Conservation (phyloP, 2,329 filamentous ascomycete species). For the Aureobasidium mangrovei region DNA sequence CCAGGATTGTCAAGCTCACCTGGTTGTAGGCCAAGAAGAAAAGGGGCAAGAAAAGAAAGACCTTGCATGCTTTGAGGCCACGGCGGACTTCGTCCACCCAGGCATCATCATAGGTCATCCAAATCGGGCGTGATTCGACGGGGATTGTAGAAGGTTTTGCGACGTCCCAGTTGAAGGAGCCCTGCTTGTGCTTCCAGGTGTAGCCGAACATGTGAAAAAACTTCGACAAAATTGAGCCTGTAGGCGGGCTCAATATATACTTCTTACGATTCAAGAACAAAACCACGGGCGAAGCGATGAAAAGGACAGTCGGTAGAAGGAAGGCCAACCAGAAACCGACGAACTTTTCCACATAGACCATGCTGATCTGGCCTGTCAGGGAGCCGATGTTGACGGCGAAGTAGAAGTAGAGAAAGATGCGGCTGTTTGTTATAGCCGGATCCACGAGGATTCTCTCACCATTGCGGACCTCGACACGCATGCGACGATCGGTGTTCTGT, state of each 20-base stretch:
- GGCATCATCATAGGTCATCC: slow-evolving; percentile 73
- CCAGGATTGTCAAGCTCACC: too few relatives aligned
- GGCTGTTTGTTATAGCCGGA: slow-evolving; percentile 36
- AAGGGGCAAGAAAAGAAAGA: slow-evolving; percentile 48
- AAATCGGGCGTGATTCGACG: slow-evolving; percentile 47
- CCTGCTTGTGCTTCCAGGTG: slow-evolving; percentile 44
- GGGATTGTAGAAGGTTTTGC: slow-evolving; percentile 56
- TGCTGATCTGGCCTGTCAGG: slow-evolving; percentile 53
- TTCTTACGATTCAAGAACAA: slow-evolving; percentile 19
- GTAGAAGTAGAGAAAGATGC: slow-evolving; percentile 56
- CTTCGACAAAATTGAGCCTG: slow-evolving; percentile 62
- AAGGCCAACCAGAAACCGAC: slow-evolving; percentile 59
- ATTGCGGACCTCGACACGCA: slow-evolving; percentile 30
- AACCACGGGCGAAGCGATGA: slow-evolving; percentile 40
- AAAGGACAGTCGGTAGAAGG: slow-evolving; percentile 53
- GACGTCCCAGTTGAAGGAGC: slow-evolving; percentile 46
- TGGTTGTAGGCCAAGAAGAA: slow-evolving; percentile 40
- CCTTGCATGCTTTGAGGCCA: slow-evolving; percentile 57
- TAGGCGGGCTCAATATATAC: slow-evolving; percentile 57
- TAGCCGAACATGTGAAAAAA: slow-evolving; percentile 53
- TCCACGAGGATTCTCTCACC: slow-evolving; percentile 39
- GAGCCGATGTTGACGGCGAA: slow-evolving; percentile 62
- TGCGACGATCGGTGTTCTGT: slow-evolving; percentile 33
- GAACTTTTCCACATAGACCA: slow-evolving; percentile 57
- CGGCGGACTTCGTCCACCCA: slow-evolving; percentile 72